Conservation (phyloP, 2,329 filamentous ascomycete genomes). For the Acrocalymma vagum region DNA sequence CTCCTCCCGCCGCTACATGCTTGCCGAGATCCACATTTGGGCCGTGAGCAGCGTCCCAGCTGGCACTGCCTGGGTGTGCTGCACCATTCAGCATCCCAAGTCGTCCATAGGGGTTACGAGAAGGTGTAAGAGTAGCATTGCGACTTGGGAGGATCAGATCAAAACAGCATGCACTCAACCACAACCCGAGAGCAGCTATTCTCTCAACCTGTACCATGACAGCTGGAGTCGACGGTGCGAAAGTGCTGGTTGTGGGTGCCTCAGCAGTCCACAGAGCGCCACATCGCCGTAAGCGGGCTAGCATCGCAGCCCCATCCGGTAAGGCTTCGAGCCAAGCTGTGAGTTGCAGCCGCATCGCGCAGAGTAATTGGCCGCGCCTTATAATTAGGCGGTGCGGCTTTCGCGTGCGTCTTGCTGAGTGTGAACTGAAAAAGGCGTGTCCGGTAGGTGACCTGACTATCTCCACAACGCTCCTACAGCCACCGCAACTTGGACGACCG, state of each 20-base stretch:
- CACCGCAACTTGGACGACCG: conserved; percentile 20
- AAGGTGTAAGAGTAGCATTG: conserved; percentile 42
- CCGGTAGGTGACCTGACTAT: conserved; percentile 31
- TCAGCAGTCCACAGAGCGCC: conserved; percentile 40
- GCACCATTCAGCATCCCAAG: conserved; percentile 45
- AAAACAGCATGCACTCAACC: conserved; percentile 33
- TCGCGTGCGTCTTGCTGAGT: conserved; percentile 40
- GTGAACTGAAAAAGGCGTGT: conserved; percentile 31
- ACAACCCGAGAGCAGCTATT: conserved; percentile 34
- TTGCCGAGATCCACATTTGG: conserved; percentile 48
- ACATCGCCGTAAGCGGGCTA: conserved; percentile 31
- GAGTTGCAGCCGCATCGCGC: conserved; percentile 23
- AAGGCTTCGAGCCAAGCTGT: conserved; percentile 29
- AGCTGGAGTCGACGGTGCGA: conserved; percentile 39
- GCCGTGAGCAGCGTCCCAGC: conserved; percentile 46
- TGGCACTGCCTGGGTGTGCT: conserved; percentile 33
- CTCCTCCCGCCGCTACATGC: conserved; percentile 47
- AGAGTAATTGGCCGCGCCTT: conserved; percentile 34
- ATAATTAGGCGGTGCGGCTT: conserved; percentile 44
- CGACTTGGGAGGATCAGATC: conserved; percentile 20
- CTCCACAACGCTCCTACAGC: conserved; percentile 34
- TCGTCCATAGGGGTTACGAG: conserved; percentile 32
- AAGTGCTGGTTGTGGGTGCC: conserved; percentile 34
- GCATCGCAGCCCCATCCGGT: conserved; percentile 33
- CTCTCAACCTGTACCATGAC: conserved; percentile 36